Percentiles rank a stretch among this genome's conserved stretches.
Evolutionary conservation across 805 yeast species (phyloP).

Genomic region (Maudiozyma serrabonitensis): DNA sequence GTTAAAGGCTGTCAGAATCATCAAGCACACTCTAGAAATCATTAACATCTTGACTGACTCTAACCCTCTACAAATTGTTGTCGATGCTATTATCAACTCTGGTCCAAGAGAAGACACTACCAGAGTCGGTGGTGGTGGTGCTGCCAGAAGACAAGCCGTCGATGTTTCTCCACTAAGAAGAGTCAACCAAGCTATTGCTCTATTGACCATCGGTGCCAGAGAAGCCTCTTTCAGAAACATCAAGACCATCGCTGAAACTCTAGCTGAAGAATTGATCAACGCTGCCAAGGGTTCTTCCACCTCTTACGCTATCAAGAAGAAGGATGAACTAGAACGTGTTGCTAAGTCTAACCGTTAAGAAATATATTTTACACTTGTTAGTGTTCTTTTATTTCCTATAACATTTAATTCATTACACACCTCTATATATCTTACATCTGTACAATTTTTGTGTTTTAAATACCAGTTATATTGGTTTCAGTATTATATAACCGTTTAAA

Average conservation of each 20-base stretch:
- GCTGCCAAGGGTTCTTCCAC: slow-evolving; percentile 99
- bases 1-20: slow-evolving; percentile 99
- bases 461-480: slow-evolving; percentile 4
- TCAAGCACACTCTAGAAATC: slow-evolving; percentile 98
- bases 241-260: slow-evolving; percentile 99
- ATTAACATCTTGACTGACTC: slow-evolving; percentile 94
- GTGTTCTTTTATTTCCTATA: background rate
- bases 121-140: slow-evolving; percentile 99
- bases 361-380: background rate
- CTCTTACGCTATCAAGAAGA: slow-evolving; percentile 99
- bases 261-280: slow-evolving; percentile 99
- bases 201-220: slow-evolving; percentile 98
- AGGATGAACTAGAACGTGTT: slow-evolving; percentile 99
- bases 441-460: slow-evolving; percentile 14
- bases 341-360: slow-evolving; percentile 99
- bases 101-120: slow-evolving; percentile 99
- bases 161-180: slow-evolving; percentile 99
- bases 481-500: slow-evolving; percentile 4
- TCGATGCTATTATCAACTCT: slow-evolving; percentile 98
- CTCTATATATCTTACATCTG: slow-evolving; percentile 7
- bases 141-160: slow-evolving; percentile 99
- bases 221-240: slow-evolving; percentile 99
- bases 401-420: slow-evolving; percentile 6
- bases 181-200: slow-evolving; percentile 98
- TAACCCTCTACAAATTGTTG: slow-evolving; percentile 98